These are phyloP conservation scores for Calonectria hongkongensis DNA, from an alignment of 2,329 filamentous ascomycete genomes.

Conservation along the genomic window DNA sequence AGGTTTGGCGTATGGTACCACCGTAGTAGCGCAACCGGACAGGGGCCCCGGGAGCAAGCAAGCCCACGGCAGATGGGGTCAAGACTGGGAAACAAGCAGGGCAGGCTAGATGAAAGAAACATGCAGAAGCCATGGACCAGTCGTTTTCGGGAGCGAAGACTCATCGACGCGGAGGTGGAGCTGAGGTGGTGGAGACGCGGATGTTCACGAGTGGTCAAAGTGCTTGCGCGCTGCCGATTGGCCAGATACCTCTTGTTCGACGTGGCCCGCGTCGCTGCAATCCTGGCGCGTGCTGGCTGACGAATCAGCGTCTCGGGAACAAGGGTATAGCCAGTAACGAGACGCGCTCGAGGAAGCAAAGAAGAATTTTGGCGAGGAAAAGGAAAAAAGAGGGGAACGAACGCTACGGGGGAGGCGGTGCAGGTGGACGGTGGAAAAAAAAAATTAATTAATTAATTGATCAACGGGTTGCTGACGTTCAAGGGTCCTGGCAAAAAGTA, in stretches of 20 bases:
- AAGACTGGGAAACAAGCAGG: slow-evolving; percentile 11
- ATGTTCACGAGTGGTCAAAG: slow-evolving; percentile 20
- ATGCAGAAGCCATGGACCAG: slow-evolving; percentile 38
- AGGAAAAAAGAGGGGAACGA: slow-evolving; percentile 17
- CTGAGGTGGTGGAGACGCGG: slow-evolving; percentile 36
- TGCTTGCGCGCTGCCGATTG: slow-evolving; percentile 37
- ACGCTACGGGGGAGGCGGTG: slow-evolving; percentile 39
- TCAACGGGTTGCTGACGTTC: background rate
- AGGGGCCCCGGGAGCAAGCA: slow-evolving; percentile 7
- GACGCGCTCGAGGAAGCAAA: slow-evolving; percentile 25
- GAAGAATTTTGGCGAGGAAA: slow-evolving; percentile 1
- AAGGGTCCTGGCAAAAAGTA: background rate
- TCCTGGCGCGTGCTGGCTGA: slow-evolving; percentile 49
- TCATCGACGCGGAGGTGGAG: slow-evolving; percentile 34
- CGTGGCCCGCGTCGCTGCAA: slow-evolving; percentile 37
- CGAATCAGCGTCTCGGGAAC: slow-evolving; percentile 46
- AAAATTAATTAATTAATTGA: slow-evolving; percentile 1
- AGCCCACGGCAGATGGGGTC: slow-evolving; percentile 25
- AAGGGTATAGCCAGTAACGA: slow-evolving; percentile 6
- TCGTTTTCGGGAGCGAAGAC: slow-evolving; percentile 30
- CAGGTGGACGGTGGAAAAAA: background rate
- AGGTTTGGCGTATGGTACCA: slow-evolving; percentile 16
- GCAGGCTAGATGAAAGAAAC: slow-evolving; percentile 34
- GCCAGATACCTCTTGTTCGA: slow-evolving; percentile 33
- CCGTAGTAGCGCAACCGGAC: background rate